These are phyloP conservation scores for Eucommia ulmoides DNA, from an alignment of 257 asterid genomes.

Conservation along the genomic window DNA sequence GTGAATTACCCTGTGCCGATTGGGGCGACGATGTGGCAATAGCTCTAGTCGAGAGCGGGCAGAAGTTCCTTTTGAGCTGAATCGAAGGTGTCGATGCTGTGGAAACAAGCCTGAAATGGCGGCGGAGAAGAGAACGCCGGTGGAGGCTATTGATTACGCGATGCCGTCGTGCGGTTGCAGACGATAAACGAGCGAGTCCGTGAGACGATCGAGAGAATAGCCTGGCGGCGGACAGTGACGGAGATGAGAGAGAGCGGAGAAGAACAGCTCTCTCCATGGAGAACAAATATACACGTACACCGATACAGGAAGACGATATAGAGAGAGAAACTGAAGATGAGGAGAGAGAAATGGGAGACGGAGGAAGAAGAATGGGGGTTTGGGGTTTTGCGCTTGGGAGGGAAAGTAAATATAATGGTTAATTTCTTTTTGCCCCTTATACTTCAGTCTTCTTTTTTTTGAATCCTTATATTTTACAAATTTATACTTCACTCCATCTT, in stretches of 20 bases:
- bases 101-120: conserved; percentile 32
- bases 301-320: no score
- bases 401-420: no score
- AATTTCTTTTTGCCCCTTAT: no score
- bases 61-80: conserved; percentile 29
- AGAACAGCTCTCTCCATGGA: conserved; percentile 80
- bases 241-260: conserved; percentile 47
- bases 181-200: conserved; percentile 24
- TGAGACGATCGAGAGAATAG: conserved; percentile 54
- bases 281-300: no score
- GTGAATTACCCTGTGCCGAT: conserved; percentile 29
- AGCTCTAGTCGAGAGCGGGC: conserved; percentile 50
- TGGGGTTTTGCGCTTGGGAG: no score
- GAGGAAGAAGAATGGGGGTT: no score
- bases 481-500: no score
- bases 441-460: no score
- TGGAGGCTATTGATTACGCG: conserved; percentile 33
- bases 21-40: conserved; percentile 59
- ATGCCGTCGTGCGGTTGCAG: conserved; percentile 28
- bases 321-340: conserved; percentile 3
- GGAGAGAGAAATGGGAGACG: conserved; percentile 7
- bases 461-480: no score
- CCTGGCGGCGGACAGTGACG: conserved; percentile 47
- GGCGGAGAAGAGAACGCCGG: conserved; percentile 34
- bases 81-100: conserved; percentile 28